Evolutionary conservation across 2,329 filamentous ascomycete species (phyloP), one percentile per base, ranked within the genome.

Genomic region (Diaporthe eres): DNA sequence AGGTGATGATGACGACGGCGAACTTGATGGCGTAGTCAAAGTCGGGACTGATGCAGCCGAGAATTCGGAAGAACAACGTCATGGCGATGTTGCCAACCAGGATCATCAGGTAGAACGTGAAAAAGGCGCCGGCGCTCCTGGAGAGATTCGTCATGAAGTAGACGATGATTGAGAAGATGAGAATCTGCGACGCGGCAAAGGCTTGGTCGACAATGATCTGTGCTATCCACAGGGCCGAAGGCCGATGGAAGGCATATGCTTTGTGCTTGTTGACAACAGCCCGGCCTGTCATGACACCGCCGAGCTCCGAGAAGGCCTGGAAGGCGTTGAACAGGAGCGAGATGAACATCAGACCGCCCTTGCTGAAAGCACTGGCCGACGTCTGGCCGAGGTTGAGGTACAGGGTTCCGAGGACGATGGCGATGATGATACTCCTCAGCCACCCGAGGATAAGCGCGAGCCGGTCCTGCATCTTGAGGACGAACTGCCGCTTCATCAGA

Each of bases 1-100:
- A 85, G 0, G 94, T 96, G 78, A 98, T 95, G 71, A 95, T 89
- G 1, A 95, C 88, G 7, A 94, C 92, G 9, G 94, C 94, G 74
- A 94, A 93, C 82, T 96, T 96, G 83, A 96, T 94, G 4, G 95
- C 95, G 58, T 94, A 94, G 81, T 97, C 94, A 75, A 97, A 97
- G 80, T 95, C 94, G 0, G 94, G 93, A 76, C 93, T 95, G 17
- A 94, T 76, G 76, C 92, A 95, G 9, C 93, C 94, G 2, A 96
- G 88, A 3, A 93, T 94, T 76, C 94, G 87, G 86, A 96, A 95
- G 82, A 95, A 93, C 2, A 95, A 85, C 0, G 93, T 95, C 92
- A 95, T 95, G 13, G 90, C 90, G 42, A 94, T 88, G 79, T 94
- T 94, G 4, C 90, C 91, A 3, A 89, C 89, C 58, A 95, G 87